phyloP scores from a whole-genome alignment of 768 basidiomycete species.

The Pisolithus marmoratus region DNA sequence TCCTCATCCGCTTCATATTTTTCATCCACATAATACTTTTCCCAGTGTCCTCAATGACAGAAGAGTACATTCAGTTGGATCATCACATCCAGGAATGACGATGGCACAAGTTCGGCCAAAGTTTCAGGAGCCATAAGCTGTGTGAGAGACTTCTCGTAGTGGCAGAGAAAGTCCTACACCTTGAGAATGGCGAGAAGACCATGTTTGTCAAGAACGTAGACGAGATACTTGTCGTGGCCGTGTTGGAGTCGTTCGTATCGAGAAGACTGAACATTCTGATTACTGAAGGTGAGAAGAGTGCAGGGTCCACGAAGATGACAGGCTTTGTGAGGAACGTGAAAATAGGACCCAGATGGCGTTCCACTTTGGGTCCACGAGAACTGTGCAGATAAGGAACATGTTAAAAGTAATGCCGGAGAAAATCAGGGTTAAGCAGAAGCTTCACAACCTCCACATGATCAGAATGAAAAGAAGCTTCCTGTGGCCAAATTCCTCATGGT shows the following conservation, averaged over 20 bases:
- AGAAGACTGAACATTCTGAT: conserved; percentile 10
- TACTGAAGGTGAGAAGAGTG: conserved; percentile 22
- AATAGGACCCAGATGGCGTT: conserved; percentile 24
- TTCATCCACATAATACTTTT: conserved; percentile 47
- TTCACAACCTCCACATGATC: conserved; percentile 23
- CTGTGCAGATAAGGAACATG: conserved; percentile 32
- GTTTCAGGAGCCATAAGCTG: conserved; percentile 21
- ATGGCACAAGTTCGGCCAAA: not conserved
- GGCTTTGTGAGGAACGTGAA: conserved; percentile 33
- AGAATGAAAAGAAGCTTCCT: conserved; percentile 38
- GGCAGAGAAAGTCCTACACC: conserved; percentile 46
- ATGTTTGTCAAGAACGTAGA: conserved; percentile 72
- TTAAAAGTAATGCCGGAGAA: conserved; percentile 3
- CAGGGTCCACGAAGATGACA: conserved; percentile 20
- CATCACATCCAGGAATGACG: not conserved
- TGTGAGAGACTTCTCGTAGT: conserved; percentile 59
- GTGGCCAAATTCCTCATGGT: conserved; percentile 42
- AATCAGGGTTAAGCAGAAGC: conserved; percentile 19
- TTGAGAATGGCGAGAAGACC: conserved; percentile 61
- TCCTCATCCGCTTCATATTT: conserved; percentile 36
- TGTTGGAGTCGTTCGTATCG: conserved; percentile 52
- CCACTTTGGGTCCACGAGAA: conserved; percentile 6
- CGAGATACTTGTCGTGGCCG: conserved; percentile 57
- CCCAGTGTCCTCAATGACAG: conserved; percentile 5
- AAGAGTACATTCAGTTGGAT: not conserved